Conservation (phyloP, 805 yeast genomes). For the Candida lessepsii region DNA sequence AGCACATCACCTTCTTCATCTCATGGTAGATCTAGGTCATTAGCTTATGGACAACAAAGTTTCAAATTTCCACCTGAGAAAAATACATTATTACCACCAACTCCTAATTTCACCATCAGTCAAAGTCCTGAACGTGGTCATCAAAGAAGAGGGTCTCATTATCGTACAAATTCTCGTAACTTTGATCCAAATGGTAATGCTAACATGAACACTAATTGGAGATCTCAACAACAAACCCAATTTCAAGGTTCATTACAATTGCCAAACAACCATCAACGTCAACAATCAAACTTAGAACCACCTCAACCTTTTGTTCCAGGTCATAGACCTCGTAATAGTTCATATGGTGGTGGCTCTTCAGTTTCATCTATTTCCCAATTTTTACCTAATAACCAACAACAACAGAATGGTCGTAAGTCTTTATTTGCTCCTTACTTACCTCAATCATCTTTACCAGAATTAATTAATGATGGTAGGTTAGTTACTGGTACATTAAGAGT, state of each 20-base stretch:
- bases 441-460: constrained; percentile 85
- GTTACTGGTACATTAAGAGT: constrained; percentile 93
- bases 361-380: constrained; percentile 47
- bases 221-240: constrained; percentile 45
- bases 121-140: constrained; percentile 39
- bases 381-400: constrained; percentile 25
- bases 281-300: constrained; percentile 34
- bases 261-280: constrained; percentile 20
- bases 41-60: constrained; percentile 45
- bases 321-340: constrained; percentile 67
- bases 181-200: constrained; percentile 31
- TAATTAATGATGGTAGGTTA: constrained; percentile 83
- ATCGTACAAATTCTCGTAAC: constrained; percentile 38
- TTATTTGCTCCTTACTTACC: constrained; percentile 95
- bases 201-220: constrained; percentile 62
- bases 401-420: constrained; percentile 58
- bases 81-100: constrained; percentile 47
- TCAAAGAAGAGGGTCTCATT: constrained; percentile 40
- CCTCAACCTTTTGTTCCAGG: constrained; percentile 65
- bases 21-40: constrained; percentile 38
- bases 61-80: constrained; percentile 64
- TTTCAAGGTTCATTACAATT: background rate
- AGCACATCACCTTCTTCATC: constrained; percentile 18
- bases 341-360: constrained; percentile 57
- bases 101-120: constrained; percentile 47